These are phyloP conservation scores for Penicillium ochrochloron DNA, from an alignment of 495 filamentous ascomycete species.

Conservation along the genomic window DNA sequence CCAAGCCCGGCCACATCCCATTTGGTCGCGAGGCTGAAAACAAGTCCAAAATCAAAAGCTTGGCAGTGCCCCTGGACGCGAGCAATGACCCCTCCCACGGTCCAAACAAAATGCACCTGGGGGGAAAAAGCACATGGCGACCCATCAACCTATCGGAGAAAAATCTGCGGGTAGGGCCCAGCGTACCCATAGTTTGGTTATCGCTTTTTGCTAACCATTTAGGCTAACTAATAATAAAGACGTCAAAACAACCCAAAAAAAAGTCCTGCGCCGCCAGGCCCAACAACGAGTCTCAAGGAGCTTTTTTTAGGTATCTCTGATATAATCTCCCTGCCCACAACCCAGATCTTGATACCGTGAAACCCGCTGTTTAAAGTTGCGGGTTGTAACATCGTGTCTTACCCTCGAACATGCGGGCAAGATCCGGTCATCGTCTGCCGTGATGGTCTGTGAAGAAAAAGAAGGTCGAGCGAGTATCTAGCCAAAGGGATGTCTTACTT, in stretches of 20 bases:
- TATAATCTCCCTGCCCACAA: background rate
- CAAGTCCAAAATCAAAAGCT: slow-evolving; percentile 21
- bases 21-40: slow-evolving; percentile 14
- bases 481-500: slow-evolving; percentile 17
- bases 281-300: background rate
- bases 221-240: background rate
- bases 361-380: slow-evolving; percentile 10
- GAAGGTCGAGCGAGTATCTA: background rate
- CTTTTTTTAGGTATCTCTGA: background rate
- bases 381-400: slow-evolving; percentile 23
- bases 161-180: background rate
- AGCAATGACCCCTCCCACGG: background rate
- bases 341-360: slow-evolving; percentile 13
- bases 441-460: background rate
- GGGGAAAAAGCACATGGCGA: background rate
- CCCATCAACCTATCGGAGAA: background rate
- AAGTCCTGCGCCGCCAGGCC: background rate
- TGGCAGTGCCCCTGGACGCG: slow-evolving; percentile 13
- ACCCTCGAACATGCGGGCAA: slow-evolving; percentile 17
- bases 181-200: background rate
- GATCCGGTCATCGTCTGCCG: background rate
- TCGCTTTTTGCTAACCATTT: background rate
- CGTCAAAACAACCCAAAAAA: background rate
- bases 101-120: background rate
- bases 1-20: background rate